These are phyloP conservation scores for Pisolithus microcarpus DNA, from an alignment of 768 basidiomycete genomes.

Conservation along the genomic window DNA sequence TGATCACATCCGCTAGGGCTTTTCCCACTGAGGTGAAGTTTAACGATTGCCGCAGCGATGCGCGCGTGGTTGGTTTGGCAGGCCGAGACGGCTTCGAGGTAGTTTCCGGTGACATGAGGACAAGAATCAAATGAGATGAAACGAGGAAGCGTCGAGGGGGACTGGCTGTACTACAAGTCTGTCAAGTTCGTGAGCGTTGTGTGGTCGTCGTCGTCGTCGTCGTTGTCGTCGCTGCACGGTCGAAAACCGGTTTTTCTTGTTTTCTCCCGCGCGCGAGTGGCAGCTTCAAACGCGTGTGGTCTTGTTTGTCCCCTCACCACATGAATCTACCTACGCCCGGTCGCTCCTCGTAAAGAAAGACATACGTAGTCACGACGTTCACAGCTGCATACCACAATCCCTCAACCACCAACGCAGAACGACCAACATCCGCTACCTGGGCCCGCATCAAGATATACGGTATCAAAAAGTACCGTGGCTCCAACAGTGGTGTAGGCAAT, in stretches of 20 bases:
- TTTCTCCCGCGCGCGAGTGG: conserved; percentile 1
- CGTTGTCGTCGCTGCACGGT: conserved; percentile 2
- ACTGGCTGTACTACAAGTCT: background rate
- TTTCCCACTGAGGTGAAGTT: conserved; percentile 66
- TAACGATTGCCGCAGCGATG: conserved; percentile 67
- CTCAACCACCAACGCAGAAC: conserved; percentile 54
- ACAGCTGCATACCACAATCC: conserved; percentile 67
- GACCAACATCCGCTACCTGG: conserved; percentile 55
- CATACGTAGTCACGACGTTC: conserved; percentile 66
- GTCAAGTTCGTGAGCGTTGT: conserved; percentile 6
- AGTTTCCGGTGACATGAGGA: conserved; percentile 43
- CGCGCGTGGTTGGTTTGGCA: conserved; percentile 50
- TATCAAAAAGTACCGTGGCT: conserved; percentile 92
- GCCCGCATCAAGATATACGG: conserved; percentile 79
- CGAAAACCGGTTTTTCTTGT: conserved; percentile 6
- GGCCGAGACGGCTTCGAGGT: conserved; percentile 36
- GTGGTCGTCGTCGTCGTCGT: no score
- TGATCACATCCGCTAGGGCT: conserved; percentile 73
- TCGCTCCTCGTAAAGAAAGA: conserved; percentile 76
- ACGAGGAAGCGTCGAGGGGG: conserved; percentile 16
- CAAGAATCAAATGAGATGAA: conserved; percentile 16
- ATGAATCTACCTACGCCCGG: conserved; percentile 80
- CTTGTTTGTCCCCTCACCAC: conserved; percentile 55
- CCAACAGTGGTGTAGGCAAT: conserved; percentile 83
- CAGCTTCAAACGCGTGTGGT: conserved; percentile 7